These are phyloP conservation scores for Leccinum sublutescens DNA, from an alignment of 768 basidiomycete species.

Conservation along the genomic window DNA sequence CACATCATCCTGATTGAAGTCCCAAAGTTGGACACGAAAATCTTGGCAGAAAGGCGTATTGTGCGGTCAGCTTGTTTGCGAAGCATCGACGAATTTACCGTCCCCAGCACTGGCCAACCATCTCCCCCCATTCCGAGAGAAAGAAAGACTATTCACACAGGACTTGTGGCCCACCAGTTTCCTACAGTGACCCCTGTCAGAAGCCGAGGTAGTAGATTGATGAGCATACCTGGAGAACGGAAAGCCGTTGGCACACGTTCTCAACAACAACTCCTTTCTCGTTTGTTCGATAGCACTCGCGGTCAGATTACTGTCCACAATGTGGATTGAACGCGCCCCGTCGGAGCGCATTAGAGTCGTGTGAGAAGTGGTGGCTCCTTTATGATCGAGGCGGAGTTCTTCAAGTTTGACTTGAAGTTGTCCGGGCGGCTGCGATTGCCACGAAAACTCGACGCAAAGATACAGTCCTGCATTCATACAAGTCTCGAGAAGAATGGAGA, in stretches of 20 bases:
- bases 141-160: constrained; percentile 63
- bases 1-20: constrained; percentile 61
- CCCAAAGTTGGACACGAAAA: constrained; percentile 57
- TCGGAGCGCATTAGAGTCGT: constrained; percentile 13
- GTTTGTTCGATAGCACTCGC: constrained; percentile 25
- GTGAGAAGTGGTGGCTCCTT: neutral
- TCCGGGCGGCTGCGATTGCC: neutral
- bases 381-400: constrained; percentile 5
- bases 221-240: constrained; percentile 34
- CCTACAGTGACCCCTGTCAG: constrained; percentile 18
- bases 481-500: constrained; percentile 6
- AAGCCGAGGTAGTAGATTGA: neutral
- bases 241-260: constrained; percentile 29
- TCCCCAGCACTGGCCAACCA: constrained; percentile 72
- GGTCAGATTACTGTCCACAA: constrained; percentile 18
- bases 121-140: constrained; percentile 58
- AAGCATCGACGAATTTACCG: constrained; percentile 40
- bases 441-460: neutral
- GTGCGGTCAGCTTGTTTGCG: constrained; percentile 12
- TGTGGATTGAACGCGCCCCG: constrained; percentile 15
- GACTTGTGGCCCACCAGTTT: constrained; percentile 48
- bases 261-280: constrained; percentile 17
- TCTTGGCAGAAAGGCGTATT: constrained; percentile 38
- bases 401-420: neutral
- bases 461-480: constrained; percentile 25